Conservation (phyloP, 148 eudicot species). For the Pouteria glomerata region DNA sequence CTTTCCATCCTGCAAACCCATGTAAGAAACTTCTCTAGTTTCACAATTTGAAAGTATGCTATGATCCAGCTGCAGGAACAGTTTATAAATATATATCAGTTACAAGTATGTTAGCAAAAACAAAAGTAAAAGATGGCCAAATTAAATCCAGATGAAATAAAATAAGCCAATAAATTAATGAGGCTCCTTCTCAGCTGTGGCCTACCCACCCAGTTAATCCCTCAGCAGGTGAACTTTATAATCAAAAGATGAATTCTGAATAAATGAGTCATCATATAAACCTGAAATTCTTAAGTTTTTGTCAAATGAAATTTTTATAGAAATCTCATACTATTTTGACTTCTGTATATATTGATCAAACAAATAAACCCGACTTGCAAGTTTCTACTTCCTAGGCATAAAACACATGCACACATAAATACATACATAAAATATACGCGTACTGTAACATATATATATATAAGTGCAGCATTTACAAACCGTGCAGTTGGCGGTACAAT, state of each 20-base stretch:
- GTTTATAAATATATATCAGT: neutral
- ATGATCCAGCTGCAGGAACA: slow-evolving; percentile 65
- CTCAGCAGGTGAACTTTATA: neutral
- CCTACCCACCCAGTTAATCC: neutral
- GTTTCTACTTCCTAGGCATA: too few relatives aligned
- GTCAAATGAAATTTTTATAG: neutral
- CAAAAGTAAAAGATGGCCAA: neutral
- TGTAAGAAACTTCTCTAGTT: slow-evolving; percentile 38
- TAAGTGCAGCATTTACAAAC: too few relatives aligned
- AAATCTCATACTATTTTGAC: neutral
- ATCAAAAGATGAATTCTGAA: too few relatives aligned
- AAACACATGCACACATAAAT: too few relatives aligned
- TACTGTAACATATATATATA: too few relatives aligned
- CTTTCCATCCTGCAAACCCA: slow-evolving; percentile 58
- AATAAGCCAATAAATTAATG: neutral
- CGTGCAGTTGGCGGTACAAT: slow-evolving; percentile 71
- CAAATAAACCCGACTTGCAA: too few relatives aligned
- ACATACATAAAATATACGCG: too few relatives aligned
- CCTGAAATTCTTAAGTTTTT: neutral
- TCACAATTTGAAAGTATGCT: slow-evolving; percentile 46
- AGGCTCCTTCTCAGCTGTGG: neutral
- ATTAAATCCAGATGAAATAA: neutral
- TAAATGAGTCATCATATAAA: neutral
- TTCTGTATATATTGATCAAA: too few relatives aligned
- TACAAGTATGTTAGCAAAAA: neutral